Conservation (phyloP, 139 green algal genomes). For the Parachlorella kessleri region DNA sequence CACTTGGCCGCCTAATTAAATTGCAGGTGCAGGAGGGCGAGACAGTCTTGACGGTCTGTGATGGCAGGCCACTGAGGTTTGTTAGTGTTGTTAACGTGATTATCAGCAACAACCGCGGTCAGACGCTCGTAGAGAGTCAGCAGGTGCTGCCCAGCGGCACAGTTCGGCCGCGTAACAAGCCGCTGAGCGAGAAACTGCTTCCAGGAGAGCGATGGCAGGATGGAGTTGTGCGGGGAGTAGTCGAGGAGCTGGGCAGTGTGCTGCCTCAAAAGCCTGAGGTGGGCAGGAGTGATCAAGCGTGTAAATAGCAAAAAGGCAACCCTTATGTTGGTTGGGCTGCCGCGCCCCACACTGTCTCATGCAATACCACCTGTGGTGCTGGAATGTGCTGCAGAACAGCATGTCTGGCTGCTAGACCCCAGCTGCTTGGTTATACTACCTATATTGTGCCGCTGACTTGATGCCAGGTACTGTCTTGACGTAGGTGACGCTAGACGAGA, state of each 20-base stretch:
- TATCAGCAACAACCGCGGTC: conserved; percentile 5
- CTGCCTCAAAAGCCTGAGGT: conserved; percentile 10
- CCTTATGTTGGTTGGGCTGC: too few relatives aligned
- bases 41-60: conserved; percentile 2
- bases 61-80: not conserved
- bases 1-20: not conserved
- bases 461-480: too few relatives aligned
- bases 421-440: too few relatives aligned
- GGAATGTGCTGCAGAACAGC: not conserved
- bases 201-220: conserved; percentile 26
- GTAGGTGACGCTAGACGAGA: conserved; percentile 22
- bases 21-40: conserved; percentile 23
- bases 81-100: conserved; percentile 20
- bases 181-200: conserved; percentile 29
- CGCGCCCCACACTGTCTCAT: too few relatives aligned
- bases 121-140: conserved; percentile 17
- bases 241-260: conserved; percentile 26
- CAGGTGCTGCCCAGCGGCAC: conserved; percentile 28
- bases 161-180: not conserved
- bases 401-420: too few relatives aligned
- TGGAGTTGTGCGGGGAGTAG: conserved; percentile 8
- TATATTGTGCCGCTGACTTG: too few relatives aligned
- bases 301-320: too few relatives aligned
- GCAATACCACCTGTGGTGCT: not conserved
- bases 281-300: not conserved